Conservation (phyloP, 768 basidiomycete genomes). For the Lactarius sp. region DNA sequence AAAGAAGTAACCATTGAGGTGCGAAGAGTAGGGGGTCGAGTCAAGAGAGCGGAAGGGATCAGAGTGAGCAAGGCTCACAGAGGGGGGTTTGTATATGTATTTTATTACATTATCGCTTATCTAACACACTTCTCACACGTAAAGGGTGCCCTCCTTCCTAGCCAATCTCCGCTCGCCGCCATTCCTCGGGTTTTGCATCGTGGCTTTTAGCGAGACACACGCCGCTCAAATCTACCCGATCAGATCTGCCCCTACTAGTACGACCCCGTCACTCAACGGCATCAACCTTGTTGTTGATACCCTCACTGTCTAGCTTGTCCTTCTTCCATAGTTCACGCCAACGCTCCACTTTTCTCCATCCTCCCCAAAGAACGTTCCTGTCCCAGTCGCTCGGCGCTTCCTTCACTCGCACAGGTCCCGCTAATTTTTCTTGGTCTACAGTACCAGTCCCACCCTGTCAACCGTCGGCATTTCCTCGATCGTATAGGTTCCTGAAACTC, state of each 20-base stretch:
- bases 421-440: slow-evolving; percentile 13
- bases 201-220: slow-evolving; percentile 14
- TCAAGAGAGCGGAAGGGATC: neutral
- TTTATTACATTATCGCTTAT: slow-evolving; percentile 14
- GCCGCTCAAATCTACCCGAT: slow-evolving; percentile 2
- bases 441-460: neutral
- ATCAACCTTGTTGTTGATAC: neutral
- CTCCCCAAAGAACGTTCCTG: slow-evolving; percentile 18
- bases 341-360: neutral
- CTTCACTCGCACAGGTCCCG: slow-evolving; percentile 12
- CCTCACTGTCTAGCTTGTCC: neutral
- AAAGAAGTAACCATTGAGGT: slow-evolving; percentile 20
- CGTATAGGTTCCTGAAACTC: neutral
- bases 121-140: slow-evolving; percentile 16
- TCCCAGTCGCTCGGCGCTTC: slow-evolving; percentile 11
- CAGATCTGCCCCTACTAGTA: neutral
- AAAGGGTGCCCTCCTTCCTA: slow-evolving; percentile 18
- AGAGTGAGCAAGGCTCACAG: neutral
- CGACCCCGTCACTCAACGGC: neutral
- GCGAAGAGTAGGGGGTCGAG: neutral
- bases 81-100: slow-evolving; percentile 5
- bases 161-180: slow-evolving; percentile 22
- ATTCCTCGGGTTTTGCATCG: slow-evolving; percentile 15
- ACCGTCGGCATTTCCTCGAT: slow-evolving; percentile 5
- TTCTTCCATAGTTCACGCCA: neutral